phyloP scores from a whole-genome alignment of 2,329 filamentous ascomycete species.

The Stachybotrys elegans region DNA sequence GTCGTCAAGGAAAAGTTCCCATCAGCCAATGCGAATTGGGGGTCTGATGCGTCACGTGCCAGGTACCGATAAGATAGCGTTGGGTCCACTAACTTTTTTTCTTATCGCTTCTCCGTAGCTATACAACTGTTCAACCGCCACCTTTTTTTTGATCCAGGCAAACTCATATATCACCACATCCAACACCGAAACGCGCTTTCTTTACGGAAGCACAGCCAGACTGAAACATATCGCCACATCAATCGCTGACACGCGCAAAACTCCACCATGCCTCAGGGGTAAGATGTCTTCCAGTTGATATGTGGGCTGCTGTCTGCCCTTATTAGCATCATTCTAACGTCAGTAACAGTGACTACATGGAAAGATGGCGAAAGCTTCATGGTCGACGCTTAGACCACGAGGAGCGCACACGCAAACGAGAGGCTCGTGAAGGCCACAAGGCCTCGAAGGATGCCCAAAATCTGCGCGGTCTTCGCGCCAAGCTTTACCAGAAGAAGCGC shows the following conservation, averaged over 20 bases:
- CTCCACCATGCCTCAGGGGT: slow-evolving; percentile 57
- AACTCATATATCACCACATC: slow-evolving; percentile 18
- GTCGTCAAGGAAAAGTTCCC: no score
- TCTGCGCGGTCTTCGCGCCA: slow-evolving; percentile 83
- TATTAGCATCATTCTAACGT: no score
- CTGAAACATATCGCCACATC: no score
- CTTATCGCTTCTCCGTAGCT: slow-evolving; percentile 11
- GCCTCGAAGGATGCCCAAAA: slow-evolving; percentile 88
- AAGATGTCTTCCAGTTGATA: no score
- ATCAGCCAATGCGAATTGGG: no score
- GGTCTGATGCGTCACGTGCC: no score
- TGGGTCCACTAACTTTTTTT: no score
- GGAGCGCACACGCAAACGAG: slow-evolving; percentile 80
- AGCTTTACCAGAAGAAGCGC: slow-evolving; percentile 88
- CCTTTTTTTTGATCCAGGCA: slow-evolving; percentile 21
- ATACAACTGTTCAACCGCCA: slow-evolving; percentile 23
- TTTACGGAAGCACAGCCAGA: slow-evolving; percentile 14
- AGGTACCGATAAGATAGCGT: no score
- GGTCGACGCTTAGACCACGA: slow-evolving; percentile 68
- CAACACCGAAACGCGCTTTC: slow-evolving; percentile 11
- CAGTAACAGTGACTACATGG: slow-evolving; percentile 75
- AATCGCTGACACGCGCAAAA: no score
- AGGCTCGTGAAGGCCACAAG: slow-evolving; percentile 85
- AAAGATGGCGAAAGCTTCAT: slow-evolving; percentile 59
- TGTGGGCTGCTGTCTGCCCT: no score